Conservation (phyloP, 305 asterid species). For the Plantago lanceolata region DNA sequence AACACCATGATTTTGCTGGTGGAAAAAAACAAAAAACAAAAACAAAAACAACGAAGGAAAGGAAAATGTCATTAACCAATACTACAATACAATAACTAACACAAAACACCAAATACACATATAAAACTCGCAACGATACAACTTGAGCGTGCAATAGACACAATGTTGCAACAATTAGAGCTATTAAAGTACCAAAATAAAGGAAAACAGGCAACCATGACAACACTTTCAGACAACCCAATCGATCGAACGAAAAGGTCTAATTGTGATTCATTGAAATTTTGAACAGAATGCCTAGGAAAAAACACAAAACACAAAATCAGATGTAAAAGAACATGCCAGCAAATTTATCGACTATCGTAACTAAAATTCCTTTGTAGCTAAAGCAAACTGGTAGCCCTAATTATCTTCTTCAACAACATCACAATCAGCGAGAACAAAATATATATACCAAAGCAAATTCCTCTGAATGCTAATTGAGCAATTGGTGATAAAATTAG, state of each 20-base stretch:
- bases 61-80: too few relatives aligned
- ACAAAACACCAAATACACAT: neutral
- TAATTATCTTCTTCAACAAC: neutral
- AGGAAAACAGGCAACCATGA: too few relatives aligned
- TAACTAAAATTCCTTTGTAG: neutral
- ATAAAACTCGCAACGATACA: neutral
- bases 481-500: neutral
- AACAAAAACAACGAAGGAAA: neutral
- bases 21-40: neutral
- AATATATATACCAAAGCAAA: too few relatives aligned
- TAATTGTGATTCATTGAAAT: too few relatives aligned
- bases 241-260: neutral
- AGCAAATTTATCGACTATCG: too few relatives aligned
- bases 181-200: neutral
- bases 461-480: too few relatives aligned
- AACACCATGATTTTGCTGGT: conserved; percentile 57
- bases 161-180: too few relatives aligned
- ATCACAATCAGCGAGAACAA: neutral
- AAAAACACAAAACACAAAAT: too few relatives aligned
- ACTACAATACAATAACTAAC: too few relatives aligned
- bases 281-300: too few relatives aligned
- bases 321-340: neutral
- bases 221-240: too few relatives aligned
- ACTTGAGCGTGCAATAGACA: neutral
- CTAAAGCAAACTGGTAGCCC: neutral